Base-by-base conservation (phyloP, 2,329 filamentous ascomycete genomes). In the Fonsecaea multimorphosa region DNA sequence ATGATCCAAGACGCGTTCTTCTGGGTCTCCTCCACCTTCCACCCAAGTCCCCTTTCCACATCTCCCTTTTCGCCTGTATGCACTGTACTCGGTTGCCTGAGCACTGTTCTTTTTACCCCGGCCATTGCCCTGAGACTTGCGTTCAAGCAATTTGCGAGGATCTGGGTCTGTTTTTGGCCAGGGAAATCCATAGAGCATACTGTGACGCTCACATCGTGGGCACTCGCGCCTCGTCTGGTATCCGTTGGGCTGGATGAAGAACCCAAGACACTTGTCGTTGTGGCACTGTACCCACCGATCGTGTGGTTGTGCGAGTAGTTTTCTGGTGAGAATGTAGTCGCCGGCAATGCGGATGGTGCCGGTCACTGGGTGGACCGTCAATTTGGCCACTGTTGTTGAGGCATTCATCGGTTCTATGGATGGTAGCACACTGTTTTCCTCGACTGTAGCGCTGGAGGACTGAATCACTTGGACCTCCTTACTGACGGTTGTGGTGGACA, bases 91-190 rank as follows among this genome's bases (percentile, higher is more conserved):
- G 11, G 55, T 58, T 2, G 64, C 58, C 6, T 52, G 16, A 5
- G 61, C 46, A 27, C 56, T 58, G 24, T 58, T 61, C 40, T 71
- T 71, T 32, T 69, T 67, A 8, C 61, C 56, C 16, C 67, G 60
- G 5, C 63, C 67, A 14, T 34, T 60, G 1, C 68, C 65, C 24
- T 60, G 60, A 12, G 58, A 64, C 44, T 56, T 67, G 22, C 71
- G 63, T 46, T 70, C 68, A 16, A 71, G 64, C 19, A 72, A 63
- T 56, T 69, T 72, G n/a, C 71, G 69, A 2, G 65, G 65, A 56
- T 90, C 87, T 68, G 85, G 90, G 66, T 97, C 91, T 0, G 95
- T 98, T 81, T 99, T 97, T 5, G 95, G 95, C 95, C 95, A 99
- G 64, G 90, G 84, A 74, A 91, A 97, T 0, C 96, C 96, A 76